Percentiles rank a stretch among this genome's conserved stretches.
Evolutionary conservation across 257 asterid genomes (phyloP).

Genomic region (Nicotiana benthamiana): DNA sequence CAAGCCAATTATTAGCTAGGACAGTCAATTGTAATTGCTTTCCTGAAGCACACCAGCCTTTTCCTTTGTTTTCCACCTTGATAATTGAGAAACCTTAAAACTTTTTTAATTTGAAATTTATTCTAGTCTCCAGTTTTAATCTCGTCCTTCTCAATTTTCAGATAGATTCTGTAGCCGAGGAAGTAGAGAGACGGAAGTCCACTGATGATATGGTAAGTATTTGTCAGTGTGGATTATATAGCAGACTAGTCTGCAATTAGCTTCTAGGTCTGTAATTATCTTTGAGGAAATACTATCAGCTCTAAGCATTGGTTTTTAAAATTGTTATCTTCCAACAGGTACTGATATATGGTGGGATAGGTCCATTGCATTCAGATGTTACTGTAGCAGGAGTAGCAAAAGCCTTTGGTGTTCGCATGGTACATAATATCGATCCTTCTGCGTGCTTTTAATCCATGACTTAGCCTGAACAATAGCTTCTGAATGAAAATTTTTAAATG

Average conservation of each 20-base stretch:
- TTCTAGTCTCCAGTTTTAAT: slow-evolving; percentile 2
- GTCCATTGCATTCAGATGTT: slow-evolving; percentile 86
- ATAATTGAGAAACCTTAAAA: neutral
- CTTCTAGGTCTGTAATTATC: neutral
- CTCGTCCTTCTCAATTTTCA: slow-evolving; percentile 20
- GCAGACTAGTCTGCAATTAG: neutral
- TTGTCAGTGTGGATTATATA: neutral
- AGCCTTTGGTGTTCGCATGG: slow-evolving; percentile 94
- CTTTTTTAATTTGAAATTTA: neutral
- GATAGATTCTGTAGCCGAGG: slow-evolving; percentile 93
- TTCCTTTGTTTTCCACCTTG: neutral
- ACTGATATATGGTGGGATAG: slow-evolving; percentile 82
- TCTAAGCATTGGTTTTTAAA: neutral
- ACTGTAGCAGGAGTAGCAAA: slow-evolving; percentile 90
- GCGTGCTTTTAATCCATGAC: neutral
- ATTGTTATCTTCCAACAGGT: slow-evolving; percentile 34
- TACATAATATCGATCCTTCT: slow-evolving; percentile 12
- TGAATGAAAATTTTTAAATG: neutral
- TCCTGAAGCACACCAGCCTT: neutral
- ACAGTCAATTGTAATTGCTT: neutral
- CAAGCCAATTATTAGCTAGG: neutral
- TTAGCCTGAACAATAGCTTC: neutral
- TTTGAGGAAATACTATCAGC: neutral
- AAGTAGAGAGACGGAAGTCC: slow-evolving; percentile 70
- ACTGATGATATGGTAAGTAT: slow-evolving; percentile 63